Evolutionary conservation across 176 grass and related monocot genomes (phyloP), one percentile per base, ranked within the genome.

Genomic region (Phoenix dactylifera): DNA sequence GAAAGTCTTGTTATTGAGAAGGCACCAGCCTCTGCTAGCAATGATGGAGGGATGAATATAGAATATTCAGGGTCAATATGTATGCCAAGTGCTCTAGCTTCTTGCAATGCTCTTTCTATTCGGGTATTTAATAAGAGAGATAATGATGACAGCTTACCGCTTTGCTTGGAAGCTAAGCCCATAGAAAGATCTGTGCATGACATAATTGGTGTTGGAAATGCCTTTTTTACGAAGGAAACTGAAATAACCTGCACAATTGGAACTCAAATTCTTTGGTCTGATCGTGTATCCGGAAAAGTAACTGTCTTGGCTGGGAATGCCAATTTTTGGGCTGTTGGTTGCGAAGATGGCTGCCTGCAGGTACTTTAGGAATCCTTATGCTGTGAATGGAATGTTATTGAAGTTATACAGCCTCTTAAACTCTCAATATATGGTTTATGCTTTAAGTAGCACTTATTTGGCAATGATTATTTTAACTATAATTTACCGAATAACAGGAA

Each of bases 261-360:
- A 62, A 77, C 76, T 29, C 67, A 91, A 71, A 76, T 58, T 70
- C 78, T 97, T 55, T 97, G 92, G 92, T 85, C 87, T 7, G 92
- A 97, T 76, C 77, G 78, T 51, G 88, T 97, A 60, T 83, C 75
- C 50, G 72, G 80, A 72, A 97, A 97, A 68, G 87, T 97, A 75
- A 80, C 87, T 62, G 92, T 89, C 54, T 88, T 97, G 73, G 92
- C 87, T 22, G 92, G 92, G 39, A 97, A 97, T 69, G 66, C 67
- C 17, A 97, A 97, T 79, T 97, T 97, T 63, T 97, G 86, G 83
- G 92, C 84, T 54, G 81, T 97, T 74, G 83, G 92, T 24, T 88
- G 75, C 50, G 92, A 91, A 72, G 92, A 97, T 75, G 92, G 92
- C 65, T 90, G 78, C 56, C 53, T 97, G 65, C 92, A 97, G 87